Percentiles rank a stretch among this genome's conserved stretches.
Conservation (phyloP, 805 yeast species). For the Ogataea nonfermentans region DNA sequence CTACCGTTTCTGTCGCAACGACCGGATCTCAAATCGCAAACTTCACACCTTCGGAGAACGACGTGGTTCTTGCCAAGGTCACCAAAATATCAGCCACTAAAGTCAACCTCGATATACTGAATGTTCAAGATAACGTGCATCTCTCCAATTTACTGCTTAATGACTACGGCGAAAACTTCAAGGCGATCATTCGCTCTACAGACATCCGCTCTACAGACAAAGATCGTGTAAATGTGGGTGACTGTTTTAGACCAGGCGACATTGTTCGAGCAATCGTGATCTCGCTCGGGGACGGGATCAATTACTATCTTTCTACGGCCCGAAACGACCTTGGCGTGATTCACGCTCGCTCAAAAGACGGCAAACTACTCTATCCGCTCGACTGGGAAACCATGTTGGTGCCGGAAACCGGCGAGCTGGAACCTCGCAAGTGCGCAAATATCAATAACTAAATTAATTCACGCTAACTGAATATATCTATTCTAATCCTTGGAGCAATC, state of each 20-base stretch:
- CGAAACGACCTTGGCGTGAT: conserved; percentile 91
- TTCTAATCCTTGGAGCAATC: conserved; percentile 78
- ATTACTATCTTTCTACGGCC: conserved; percentile 87
- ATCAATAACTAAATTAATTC: conserved; percentile 10
- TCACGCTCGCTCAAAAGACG: conserved; percentile 72
- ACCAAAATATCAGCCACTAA: conserved; percentile 64
- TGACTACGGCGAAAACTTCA: conserved; percentile 85
- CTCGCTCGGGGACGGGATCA: conserved; percentile 93
- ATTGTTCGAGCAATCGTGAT: conserved; percentile 77
- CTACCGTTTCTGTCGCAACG: conserved; percentile 7
- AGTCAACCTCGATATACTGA: conserved; percentile 72
- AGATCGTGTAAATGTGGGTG: conserved; percentile 76
- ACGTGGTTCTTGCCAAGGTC: conserved; percentile 74
- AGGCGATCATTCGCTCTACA: conserved; percentile 80
- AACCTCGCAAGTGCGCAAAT: conserved; percentile 87
- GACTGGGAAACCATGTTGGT: conserved; percentile 97
- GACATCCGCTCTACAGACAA: conserved; percentile 90
- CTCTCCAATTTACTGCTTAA: conserved; percentile 28
- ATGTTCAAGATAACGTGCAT: conserved; percentile 26
- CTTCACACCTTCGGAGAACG: conserved; percentile 80
- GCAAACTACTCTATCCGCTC: conserved; percentile 77
- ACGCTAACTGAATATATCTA: conserved; percentile 1
- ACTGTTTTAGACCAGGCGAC: conserved; percentile 89
- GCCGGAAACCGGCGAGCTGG: conserved; percentile 69
- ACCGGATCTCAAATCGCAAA: conserved; percentile 24